Evolutionary conservation across 2,329 filamentous ascomycete genomes (phyloP), one percentile per base, ranked within the genome.

Genomic region (Diaporthe nobilis): DNA sequence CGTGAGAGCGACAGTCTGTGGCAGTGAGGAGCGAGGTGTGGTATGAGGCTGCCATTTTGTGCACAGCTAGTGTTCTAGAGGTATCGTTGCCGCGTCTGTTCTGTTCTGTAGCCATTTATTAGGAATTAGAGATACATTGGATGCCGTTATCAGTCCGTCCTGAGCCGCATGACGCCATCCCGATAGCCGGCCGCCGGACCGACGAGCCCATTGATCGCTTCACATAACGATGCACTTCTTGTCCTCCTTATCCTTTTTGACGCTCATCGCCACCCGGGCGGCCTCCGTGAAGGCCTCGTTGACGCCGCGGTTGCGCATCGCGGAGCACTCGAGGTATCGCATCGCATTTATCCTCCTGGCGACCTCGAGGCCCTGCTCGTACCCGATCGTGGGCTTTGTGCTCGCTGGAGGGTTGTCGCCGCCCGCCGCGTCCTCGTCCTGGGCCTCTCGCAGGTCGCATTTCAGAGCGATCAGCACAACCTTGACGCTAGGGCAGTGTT

Each of bases 201-300:
- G 68, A 51, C 49, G 51, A 70, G 68, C 34, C 76, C 74, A 49
- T 37, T 51, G 63, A 37, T 53, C 57, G 63, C 57, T 71, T 80
- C 84, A 93, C 91, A 93, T 92, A 77, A 93, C 83, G 77, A 82
- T 81, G 82, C 91, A 93, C 81, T 90, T 91, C 77, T 86, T 87
- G 75, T 91, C 90, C 77, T 92, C 91, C 80, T 90, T 89, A 77
- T 91, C 91, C 80, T 91, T 90, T 85, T 90, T 92, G 75, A 93
- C 91, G 79, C 91, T 92, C 74, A 99, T 88, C 20, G 97, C 97
- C 49, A 99, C 97, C 81, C 97, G 94, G 34, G 97, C 96, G 55
- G 97, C 97, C 87, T 99, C 97, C 55, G 97, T 98, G 82, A 99
- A 99, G 58, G 97, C 97, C 86, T 99, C 97, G 85, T 98, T 98